Base-by-base conservation (phyloP, 2,329 filamentous ascomycete species). In the Nemania sp. region DNA sequence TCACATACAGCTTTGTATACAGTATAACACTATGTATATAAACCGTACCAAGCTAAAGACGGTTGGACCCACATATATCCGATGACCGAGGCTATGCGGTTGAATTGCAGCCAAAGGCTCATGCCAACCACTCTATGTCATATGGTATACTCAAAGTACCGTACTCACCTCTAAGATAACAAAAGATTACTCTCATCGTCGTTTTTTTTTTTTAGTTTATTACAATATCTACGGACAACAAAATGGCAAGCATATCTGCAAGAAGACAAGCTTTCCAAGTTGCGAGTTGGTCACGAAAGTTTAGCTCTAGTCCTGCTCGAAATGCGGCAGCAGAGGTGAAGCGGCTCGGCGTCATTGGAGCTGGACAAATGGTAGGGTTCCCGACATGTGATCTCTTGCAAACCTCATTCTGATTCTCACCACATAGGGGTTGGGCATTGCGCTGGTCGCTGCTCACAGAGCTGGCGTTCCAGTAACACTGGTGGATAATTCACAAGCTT, bases 321-420 rank as follows among this genome's bases (percentile, higher is more conserved):
- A 78, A 83, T 74, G 89, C 88, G 68, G 89, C 88, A 68, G 89
- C 90, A 64, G 89, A 94, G 77, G 90, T 99, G 70, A 97, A 94
- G 83, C 91, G 88, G 73, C 83, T 99, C 49, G 96, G 95, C 77
- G 95, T 99, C 57, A 87, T 99, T 77, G 96, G 96, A 73, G 94
- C 95, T 61, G 96, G 96, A 29, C 96, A 98, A 80, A 98, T 98
- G 94, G 94, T 97, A 82, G 77, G n/a, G 86, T 63, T 52, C 27
- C 74, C 75, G 66, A 72, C 81, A 83, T 81, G 80, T 80, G 78
- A 82, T 54, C 62, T 3, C 45, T 53, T 55, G 63, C 71, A 62
- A 61, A 67, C 61, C 43, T 60, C 35, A 22, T 68, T 78, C 77
- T 78, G 66, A 73, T 62, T 4, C 68, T 64, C 4, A 68, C 66